These are phyloP conservation scores for Ceratocystis destructans DNA, from an alignment of 2,329 filamentous ascomycete genomes.

Conservation along the genomic window DNA sequence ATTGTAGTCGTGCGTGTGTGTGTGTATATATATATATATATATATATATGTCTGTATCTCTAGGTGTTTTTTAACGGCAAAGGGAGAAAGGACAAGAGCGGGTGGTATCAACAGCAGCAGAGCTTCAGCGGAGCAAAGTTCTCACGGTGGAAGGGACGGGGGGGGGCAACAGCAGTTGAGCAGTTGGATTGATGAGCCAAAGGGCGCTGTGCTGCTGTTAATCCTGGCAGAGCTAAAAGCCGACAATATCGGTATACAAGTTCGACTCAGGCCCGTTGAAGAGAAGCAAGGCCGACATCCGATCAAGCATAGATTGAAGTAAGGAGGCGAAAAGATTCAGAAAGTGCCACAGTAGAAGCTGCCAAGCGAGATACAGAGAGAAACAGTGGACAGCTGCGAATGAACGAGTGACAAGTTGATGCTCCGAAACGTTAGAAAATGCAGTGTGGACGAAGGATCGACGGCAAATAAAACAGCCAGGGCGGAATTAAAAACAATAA, in stretches of 20 bases:
- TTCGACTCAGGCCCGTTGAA: not conserved
- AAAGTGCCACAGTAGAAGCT: not conserved
- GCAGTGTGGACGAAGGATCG: slow-evolving; percentile 4
- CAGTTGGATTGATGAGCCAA: not conserved
- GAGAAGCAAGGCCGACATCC: not conserved
- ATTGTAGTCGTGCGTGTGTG: not conserved
- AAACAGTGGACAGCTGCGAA: not conserved
- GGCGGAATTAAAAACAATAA: not conserved
- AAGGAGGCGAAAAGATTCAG: not conserved
- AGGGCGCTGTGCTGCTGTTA: not conserved
- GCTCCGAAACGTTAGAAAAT: slow-evolving; percentile 2
- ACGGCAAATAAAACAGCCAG: slow-evolving; percentile 1
- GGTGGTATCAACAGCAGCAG: not conserved
- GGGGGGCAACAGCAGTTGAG: not conserved
- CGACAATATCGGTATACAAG: not conserved
- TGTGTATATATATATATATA: not conserved
- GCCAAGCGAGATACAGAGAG: not conserved
- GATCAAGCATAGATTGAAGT: not conserved
- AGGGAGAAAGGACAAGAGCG: not conserved
- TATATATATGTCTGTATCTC: not conserved
- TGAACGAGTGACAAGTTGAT: not conserved
- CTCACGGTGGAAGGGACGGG: not conserved
- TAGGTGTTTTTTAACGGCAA: not conserved
- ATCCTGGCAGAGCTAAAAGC: not conserved
- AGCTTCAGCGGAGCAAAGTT: not conserved